A percentile compares a stretch with the other conserved stretches of the same genome.
These are phyloP conservation scores for Poterioochromonas sp. DNA, from an alignment of 352 stramenopile species.

Conservation along the genomic window DNA sequence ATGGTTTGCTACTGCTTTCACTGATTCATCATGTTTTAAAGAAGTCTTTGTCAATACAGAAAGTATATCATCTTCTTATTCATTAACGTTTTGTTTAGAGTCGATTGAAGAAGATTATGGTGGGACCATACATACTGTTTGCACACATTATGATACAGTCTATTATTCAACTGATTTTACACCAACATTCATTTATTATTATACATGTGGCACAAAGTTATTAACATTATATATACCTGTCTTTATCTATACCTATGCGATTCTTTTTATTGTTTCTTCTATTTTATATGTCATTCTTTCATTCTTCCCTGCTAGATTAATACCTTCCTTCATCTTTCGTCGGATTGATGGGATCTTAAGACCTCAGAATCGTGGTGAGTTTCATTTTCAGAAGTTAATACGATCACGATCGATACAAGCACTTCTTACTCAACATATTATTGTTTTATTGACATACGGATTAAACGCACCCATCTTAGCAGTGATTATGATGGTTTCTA, in stretches of 20 bases:
- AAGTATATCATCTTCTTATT: background rate
- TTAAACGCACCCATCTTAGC: background rate
- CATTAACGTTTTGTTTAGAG: background rate
- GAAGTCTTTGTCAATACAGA: background rate
- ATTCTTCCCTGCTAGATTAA: background rate
- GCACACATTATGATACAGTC: background rate
- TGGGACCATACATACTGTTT: background rate
- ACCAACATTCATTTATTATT: constrained; percentile 28
- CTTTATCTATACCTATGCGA: constrained; percentile 1
- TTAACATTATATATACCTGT: constrained; percentile 10
- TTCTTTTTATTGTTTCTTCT: background rate
- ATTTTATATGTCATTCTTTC: background rate
- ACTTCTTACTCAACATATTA: constrained; percentile 1
- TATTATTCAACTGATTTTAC: background rate
- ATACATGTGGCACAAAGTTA: background rate
- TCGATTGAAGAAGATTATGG: background rate
- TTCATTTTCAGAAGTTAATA: background rate
- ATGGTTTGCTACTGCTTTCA: constrained; percentile 1
- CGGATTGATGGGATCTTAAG: background rate
- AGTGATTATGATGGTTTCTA: background rate
- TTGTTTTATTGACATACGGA: constrained; percentile 16
- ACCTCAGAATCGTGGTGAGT: background rate
- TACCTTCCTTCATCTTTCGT: background rate
- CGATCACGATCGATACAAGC: background rate
- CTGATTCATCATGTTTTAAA: constrained; percentile 1